Base-by-base conservation (phyloP, 805 yeast species). In the Kodamaea leandrae region DNA sequence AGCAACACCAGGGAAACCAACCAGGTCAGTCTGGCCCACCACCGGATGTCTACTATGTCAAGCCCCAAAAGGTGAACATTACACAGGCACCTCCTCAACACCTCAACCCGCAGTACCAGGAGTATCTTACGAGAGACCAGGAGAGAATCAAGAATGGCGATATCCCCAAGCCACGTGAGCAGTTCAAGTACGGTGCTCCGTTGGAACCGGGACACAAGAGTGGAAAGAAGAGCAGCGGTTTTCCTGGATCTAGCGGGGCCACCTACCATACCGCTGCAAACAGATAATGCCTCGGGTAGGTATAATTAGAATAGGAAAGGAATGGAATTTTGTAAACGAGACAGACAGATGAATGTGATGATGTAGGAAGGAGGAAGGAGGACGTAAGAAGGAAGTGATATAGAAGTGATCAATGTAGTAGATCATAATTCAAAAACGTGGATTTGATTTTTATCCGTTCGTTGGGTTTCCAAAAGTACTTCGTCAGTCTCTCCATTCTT, bases 211-310 rank as follows among this genome's bases (percentile, higher is more conserved):
- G 71, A 18, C 55, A 53, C 12, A 47, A 47, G 17, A 48, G 49
- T 28, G 43, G 45, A 9, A 47, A 38, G 9, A 36, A 41, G 9
- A 50, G 53, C 12, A 67, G 68, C 1, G 63, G 68, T 3, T 68
- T 68, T 38, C 73, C 74, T 1, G 74, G 74, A 1, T 48, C 58
- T 15, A 38, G 59, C 17, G 69, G 68, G 3, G 64, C 61, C 6
- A 61, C 64, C 2, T 68, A 68, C 47, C 54, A 60, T 37, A 51
- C 56, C 39, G 66, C 67, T 19, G 68, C 67, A n/a, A 63, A 61
- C 41, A 52, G 43, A 36, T 57, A 42, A 27, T n/a, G n/a, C n/a
- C n/a, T n/a, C n/a, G n/a, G n/a, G n/a, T n/a, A n/a, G n/a, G n/a
- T n/a, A n/a, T n/a, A n/a, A n/a, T n/a, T n/a, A n/a, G n/a, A n/a